Percentiles rank a stretch among this genome's conserved stretches.
These are phyloP conservation scores for Stagonosporopsis cucurbitacearum DNA, from an alignment of 2,329 filamentous ascomycete species.

Conservation along the genomic window DNA sequence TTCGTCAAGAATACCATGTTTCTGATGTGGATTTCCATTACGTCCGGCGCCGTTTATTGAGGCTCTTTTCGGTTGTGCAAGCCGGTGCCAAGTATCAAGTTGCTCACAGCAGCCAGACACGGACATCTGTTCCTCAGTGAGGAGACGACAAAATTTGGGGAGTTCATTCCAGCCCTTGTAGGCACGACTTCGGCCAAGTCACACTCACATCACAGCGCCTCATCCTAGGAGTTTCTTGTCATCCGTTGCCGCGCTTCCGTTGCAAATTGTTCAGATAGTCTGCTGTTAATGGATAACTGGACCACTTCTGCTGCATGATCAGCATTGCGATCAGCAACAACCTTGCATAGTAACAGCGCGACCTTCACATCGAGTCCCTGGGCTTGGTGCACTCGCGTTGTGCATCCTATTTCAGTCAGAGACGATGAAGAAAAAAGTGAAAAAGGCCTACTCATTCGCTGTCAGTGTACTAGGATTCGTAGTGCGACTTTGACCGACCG, in stretches of 20 bases:
- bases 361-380: background rate
- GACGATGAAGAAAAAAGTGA: slow-evolving; percentile 5
- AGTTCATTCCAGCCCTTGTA: background rate
- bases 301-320: slow-evolving; percentile 11
- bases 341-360: slow-evolving; percentile 4
- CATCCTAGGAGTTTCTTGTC: background rate
- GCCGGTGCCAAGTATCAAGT: slow-evolving; percentile 12
- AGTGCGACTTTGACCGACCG: slow-evolving; percentile 18
- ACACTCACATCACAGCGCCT: background rate
- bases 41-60: slow-evolving; percentile 10
- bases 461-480: background rate
- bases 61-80: slow-evolving; percentile 13
- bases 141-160: background rate
- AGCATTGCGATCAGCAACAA: slow-evolving; percentile 15
- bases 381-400: background rate
- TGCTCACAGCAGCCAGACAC: background rate
- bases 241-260: background rate
- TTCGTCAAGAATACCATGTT: background rate
- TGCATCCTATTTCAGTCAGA: slow-evolving; percentile 1
- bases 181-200: background rate
- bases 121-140: background rate
- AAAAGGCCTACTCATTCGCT: slow-evolving; percentile 7
- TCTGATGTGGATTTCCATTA: background rate
- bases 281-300: background rate
- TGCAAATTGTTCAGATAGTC: background rate